Evolutionary conservation across 192 early-diverging fungal species (phyloP), one percentile per base, ranked within the genome.

Genomic region (Coemansia sp.): DNA sequence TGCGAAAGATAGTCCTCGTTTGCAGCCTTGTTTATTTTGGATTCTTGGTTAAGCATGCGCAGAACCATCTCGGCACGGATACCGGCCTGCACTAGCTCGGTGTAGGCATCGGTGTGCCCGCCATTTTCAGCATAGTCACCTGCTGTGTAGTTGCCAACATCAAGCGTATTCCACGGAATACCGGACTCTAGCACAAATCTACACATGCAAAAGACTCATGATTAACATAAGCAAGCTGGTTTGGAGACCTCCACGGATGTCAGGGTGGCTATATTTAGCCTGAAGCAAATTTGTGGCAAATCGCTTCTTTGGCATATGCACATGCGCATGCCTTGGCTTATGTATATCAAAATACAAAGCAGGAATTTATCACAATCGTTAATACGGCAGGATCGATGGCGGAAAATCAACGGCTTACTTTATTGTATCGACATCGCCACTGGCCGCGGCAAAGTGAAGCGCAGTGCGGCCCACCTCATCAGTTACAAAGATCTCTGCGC

Each of bases 81-180:
- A 19, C 96, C 96, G 61, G 93, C 92, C 20, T 88, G 78, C 0
- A 96, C 86, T n/a, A 98, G 72, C 39, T 75, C 68, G 1, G 92
- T 82, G 69, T 96, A 98, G 2, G 92, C 83, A 11, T 85, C 83
- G 0, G 68, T 61, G 54, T 90, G 88, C 2, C 87, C 91, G 49
- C 84, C 85, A 13, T 78, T 77, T 45, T 85, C 77, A 2, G 94
- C 95, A 52, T 88, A 85, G 61, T 98, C 94, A 12, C 93, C 96
- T 0, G 89, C 94, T 20, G 92, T 90, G 27, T 86, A 85, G 68
- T 85, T 84, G 13, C 84, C 78, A 7, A 79, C 75, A 66, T 95
- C 93, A 16, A 94, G 84, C 19, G 87, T 58, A 78, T 96, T 95
- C 88, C 93, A 96, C 20, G 90, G 92, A 45, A 89, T 87, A 1